Evolutionary conservation across 1,284 basidiomycete genomes (phyloP).

Genomic region (Puccinia triticina): DNA sequence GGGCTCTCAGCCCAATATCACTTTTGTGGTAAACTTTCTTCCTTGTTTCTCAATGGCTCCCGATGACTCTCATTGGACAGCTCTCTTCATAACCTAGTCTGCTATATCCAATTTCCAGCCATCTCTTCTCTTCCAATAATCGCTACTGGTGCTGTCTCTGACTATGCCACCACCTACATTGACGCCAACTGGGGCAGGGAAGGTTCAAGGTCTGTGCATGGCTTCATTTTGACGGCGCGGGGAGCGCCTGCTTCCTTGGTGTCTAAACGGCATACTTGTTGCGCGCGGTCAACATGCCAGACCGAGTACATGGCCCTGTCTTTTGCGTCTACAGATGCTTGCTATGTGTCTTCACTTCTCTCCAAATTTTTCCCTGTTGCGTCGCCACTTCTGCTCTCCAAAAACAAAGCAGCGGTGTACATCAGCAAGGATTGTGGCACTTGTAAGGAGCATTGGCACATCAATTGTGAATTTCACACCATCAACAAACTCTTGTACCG

Average conservation of each 20-base stretch:
- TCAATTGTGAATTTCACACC: conserved; percentile 22
- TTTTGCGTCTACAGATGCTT: background rate
- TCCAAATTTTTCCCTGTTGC: too few relatives aligned
- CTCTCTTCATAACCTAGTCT: conserved; percentile 15
- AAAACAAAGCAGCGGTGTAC: too few relatives aligned
- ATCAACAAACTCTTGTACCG: conserved; percentile 21
- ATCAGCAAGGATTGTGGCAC: too few relatives aligned
- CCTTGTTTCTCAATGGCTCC: background rate
- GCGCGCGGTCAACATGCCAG: conserved; percentile 18
- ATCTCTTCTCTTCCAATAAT: background rate
- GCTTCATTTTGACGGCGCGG: background rate
- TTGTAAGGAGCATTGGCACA: conserved; percentile 4
- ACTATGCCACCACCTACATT: background rate
- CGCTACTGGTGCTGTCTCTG: background rate
- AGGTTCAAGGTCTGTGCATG: background rate
- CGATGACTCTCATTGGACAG: conserved; percentile 1
- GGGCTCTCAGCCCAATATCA: background rate
- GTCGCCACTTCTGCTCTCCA: too few relatives aligned
- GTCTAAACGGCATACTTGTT: conserved; percentile 26
- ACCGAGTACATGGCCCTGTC: conserved; percentile 36
- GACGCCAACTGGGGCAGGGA: conserved; percentile 45
- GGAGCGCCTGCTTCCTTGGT: conserved; percentile 9
- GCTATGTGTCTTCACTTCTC: background rate
- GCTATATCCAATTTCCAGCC: background rate
- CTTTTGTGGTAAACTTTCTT: conserved; percentile 10